Percentiles rank a stretch among this genome's conserved stretches.
phyloP scores from a whole-genome alignment of 2,329 filamentous ascomycete species.

The Clonostachys solani region DNA sequence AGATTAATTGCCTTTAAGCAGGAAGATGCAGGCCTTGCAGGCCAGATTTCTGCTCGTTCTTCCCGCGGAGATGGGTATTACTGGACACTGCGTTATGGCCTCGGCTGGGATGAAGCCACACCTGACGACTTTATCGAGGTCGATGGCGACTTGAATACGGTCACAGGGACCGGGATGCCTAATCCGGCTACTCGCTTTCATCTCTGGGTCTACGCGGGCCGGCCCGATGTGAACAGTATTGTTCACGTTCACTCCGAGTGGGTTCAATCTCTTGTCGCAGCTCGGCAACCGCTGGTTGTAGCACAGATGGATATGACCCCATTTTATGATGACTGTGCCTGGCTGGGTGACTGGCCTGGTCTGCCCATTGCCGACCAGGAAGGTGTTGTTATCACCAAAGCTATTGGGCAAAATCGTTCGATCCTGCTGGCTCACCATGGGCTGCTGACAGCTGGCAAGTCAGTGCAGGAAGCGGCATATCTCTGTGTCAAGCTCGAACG shows the following conservation, averaged over 20 bases:
- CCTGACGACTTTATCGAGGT: slow-evolving; percentile 4
- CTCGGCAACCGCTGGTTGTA: slow-evolving; percentile 2
- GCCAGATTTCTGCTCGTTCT: slow-evolving; percentile 3
- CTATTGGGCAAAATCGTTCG: neutral
- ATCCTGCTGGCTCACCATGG: slow-evolving; percentile 3
- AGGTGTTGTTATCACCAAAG: slow-evolving; percentile 2
- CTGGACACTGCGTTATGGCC: slow-evolving; percentile 3
- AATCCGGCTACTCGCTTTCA: slow-evolving; percentile 5
- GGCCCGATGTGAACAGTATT: slow-evolving; percentile 3
- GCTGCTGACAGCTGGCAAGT: slow-evolving; percentile 1
- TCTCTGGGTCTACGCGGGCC: slow-evolving; percentile 2
- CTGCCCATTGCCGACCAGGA: slow-evolving; percentile 4
- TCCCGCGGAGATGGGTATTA: slow-evolving; percentile 2
- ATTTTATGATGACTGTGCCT: slow-evolving; percentile 1
- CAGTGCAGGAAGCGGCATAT: slow-evolving; percentile 1
- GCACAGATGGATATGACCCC: slow-evolving; percentile 5
- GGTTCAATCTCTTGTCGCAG: slow-evolving; percentile 2
- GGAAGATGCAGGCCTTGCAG: slow-evolving; percentile 2
- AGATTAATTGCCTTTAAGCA: slow-evolving; percentile 2
- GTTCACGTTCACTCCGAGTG: slow-evolving; percentile 2
- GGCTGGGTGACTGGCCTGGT: slow-evolving; percentile 2
- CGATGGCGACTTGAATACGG: slow-evolving; percentile 2
- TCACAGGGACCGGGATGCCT: slow-evolving; percentile 1
- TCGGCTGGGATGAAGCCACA: slow-evolving; percentile 4
- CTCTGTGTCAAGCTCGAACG: slow-evolving; percentile 1